Evolutionary conservation across 148 eudicot genomes (phyloP), one percentile per base, ranked within the genome.

Genomic region (Cornus suecica): DNA sequence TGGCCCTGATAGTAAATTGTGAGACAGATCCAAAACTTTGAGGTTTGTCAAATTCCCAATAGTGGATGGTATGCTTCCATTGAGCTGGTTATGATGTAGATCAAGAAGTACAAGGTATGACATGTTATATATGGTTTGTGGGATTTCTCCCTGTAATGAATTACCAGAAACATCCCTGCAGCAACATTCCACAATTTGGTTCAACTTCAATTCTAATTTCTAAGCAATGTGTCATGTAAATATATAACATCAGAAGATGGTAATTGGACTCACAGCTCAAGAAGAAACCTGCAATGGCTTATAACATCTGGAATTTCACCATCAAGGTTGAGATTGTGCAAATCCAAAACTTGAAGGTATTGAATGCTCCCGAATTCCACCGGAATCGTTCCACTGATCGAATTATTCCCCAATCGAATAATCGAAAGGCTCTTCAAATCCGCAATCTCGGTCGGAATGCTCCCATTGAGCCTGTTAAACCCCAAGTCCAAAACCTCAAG

Each of bases 161-260:
- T 95, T 95, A 30, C 94, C 90, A 31, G 97, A 92, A 77, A 95
- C 78, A 80, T 95, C 94, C 92, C 99, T 95, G 94, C 92, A 92
- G 66, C 56, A 83, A 75, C 65, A 79, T 67, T 62, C 69, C n/a
- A 76, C 10, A 66, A 66, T 56, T 69, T 69, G 58, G 71, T 77
- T 72, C 63, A 80, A 58, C 45, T 68, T 80, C 54, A 68, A 68
- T 42, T 37, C 37, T 71, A 74, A 68, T 65, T 42, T 37, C 37
- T 71, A 74, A 81, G 75, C 52, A 75, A 66, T 58, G 45, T 7
- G n/a, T 65, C 9, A 56, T 54, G 11, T 18, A 45, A 79, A 67
- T 70, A 74, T 29, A 31, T 64, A 68, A 10, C 23, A 41, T 61
- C 10, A 51, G 4, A 23, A 71, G 56, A 63, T 64, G n/a, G 60